Percentiles rank a stretch among this genome's conserved stretches.
phyloP scores from a whole-genome alignment of 2,329 filamentous ascomycete genomes.

The Arachnomyces sp. region DNA sequence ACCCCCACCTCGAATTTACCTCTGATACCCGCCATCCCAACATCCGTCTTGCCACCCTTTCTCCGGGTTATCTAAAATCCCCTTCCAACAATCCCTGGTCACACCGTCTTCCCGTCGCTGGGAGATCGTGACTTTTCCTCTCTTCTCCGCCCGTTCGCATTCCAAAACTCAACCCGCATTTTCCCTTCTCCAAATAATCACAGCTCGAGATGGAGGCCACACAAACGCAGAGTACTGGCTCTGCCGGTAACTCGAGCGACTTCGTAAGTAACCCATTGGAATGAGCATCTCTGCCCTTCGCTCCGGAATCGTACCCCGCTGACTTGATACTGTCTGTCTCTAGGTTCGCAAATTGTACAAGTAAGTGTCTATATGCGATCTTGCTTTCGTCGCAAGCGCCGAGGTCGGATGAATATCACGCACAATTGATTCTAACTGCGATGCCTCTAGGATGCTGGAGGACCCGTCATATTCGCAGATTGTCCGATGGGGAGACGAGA shows the following conservation, averaged over 20 bases:
- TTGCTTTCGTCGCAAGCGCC: conserved; percentile 3
- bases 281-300: conserved; percentile 8
- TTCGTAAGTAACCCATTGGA: conserved; percentile 59
- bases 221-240: conserved; percentile 34
- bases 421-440: conserved; percentile 5
- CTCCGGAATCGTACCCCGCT: conserved; percentile 6
- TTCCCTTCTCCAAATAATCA: too few species aligned
- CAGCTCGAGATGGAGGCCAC: conserved; percentile 38
- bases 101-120: too few species aligned
- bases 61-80: too few species aligned
- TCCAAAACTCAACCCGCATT: too few species aligned
- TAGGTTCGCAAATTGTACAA: conserved; percentile 98
- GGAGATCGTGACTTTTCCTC: too few species aligned
- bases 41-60: background rate
- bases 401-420: conserved; percentile 3
- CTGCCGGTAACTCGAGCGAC: conserved; percentile 81
- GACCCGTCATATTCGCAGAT: conserved; percentile 87
- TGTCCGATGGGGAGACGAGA: conserved; percentile 89
- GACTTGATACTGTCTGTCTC: conserved; percentile 20
- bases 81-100: too few species aligned
- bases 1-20: background rate
- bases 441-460: conserved; percentile 72
- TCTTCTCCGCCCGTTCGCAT: too few species aligned
- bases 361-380: conserved; percentile 46
- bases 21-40: background rate